These are phyloP conservation scores for Sporopachydermia lactativora DNA, from an alignment of 805 yeast genomes.

Conservation along the genomic window DNA sequence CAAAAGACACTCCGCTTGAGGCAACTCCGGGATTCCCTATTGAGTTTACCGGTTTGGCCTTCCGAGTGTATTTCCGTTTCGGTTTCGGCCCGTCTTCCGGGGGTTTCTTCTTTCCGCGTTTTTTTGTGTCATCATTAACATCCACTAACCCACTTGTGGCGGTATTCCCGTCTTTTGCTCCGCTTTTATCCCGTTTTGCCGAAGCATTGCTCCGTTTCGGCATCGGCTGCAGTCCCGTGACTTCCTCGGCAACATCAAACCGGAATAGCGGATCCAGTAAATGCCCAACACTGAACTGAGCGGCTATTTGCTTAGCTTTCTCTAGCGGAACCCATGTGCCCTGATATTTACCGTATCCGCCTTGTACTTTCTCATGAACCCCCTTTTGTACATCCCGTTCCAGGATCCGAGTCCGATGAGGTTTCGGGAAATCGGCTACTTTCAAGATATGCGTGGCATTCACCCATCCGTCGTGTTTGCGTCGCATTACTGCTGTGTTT, in stretches of 20 bases:
- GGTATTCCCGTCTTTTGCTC: neutral
- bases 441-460: conserved; percentile 75
- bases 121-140: neutral
- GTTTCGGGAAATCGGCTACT: conserved; percentile 65
- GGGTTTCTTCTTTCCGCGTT: neutral
- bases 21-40: no score
- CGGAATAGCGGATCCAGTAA: conserved; percentile 53
- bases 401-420: conserved; percentile 61
- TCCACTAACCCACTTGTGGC: conserved; percentile 5
- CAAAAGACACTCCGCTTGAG: no score
- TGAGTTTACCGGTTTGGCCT: no score
- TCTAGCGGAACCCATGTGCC: conserved; percentile 90
- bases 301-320: conserved; percentile 57
- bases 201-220: conserved; percentile 59
- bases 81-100: conserved; percentile 3
- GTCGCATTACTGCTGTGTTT: conserved; percentile 64
- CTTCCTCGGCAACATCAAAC: conserved; percentile 36
- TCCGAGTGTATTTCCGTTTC: conserved; percentile 2
- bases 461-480: conserved; percentile 68
- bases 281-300: conserved; percentile 47
- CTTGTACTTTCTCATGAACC: conserved; percentile 66
- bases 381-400: conserved; percentile 72
- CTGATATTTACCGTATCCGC: conserved; percentile 75
- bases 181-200: conserved; percentile 16
- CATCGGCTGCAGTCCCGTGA: conserved; percentile 40